Conservation (phyloP, 225 moss, liverwort and hornwort genomes). For the Bryoerythrophyllum caledonicum region DNA sequence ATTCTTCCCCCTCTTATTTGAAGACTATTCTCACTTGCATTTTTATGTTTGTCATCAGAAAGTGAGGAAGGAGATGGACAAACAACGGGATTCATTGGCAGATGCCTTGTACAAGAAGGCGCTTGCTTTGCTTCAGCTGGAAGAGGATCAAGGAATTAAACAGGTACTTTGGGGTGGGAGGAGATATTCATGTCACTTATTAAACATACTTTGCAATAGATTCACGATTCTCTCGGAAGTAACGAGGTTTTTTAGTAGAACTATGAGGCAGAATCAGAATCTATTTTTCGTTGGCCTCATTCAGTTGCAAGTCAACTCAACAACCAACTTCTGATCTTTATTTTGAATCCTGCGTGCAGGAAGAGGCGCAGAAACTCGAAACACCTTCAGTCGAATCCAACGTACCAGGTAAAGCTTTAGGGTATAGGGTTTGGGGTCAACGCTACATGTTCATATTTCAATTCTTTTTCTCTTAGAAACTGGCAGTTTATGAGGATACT, state of each 20-base stretch:
- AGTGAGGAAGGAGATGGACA: constrained; percentile 92
- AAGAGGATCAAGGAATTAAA: constrained; percentile 53
- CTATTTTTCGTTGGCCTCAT: neutral
- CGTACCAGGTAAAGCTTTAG: constrained; percentile 30
- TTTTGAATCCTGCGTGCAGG: constrained; percentile 31
- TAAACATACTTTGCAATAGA: neutral
- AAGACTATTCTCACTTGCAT: constrained; percentile 9
- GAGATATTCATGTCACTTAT: constrained; percentile 1
- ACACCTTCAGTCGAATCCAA: constrained; percentile 23
- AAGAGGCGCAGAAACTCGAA: constrained; percentile 23
- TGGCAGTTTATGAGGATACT: neutral
- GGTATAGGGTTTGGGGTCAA: neutral
- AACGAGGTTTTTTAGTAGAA: constrained; percentile 8
- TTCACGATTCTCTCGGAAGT: neutral
- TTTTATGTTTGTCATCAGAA: constrained; percentile 52
- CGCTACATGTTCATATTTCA: neutral
- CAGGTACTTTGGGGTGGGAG: constrained; percentile 32
- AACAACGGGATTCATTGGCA: constrained; percentile 87
- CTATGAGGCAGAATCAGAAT: neutral
- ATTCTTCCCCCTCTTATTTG: neutral
- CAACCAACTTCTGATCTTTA: constrained; percentile 15
- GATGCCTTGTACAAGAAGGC: constrained; percentile 95
- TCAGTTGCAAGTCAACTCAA: neutral
- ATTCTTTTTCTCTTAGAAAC: neutral
- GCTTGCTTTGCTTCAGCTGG: constrained; percentile 66